Base-by-base conservation (phyloP, 73 alveolate species). In the Paramecium primaurelia region DNA sequence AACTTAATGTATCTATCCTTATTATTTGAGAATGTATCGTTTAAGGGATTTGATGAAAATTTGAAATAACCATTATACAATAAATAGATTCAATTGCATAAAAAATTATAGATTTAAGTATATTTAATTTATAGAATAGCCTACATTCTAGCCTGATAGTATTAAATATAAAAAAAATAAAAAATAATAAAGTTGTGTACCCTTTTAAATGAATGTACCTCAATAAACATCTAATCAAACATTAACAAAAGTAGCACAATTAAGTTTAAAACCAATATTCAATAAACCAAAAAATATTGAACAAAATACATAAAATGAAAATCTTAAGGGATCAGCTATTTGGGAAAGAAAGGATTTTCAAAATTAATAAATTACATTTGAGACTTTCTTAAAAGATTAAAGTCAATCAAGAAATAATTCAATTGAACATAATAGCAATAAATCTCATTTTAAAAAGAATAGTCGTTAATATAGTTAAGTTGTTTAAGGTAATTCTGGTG, bases 271-370 rank as follows among this genome's bases (percentile, higher is more conserved):
- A 77, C 89, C 89, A 0, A 40, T 37, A 11, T 73, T 73, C 42
- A 73, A 5, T 6, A 77, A 38, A 77, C 40, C 38, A 8, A 77
- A 77, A 4, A 22, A 9, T 5, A n/a, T 28, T 4, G 69, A 40
- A 34, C 8, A 58, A 20, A 47, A 9, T 47, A 47, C 11, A 10
- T 16, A 47, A 42, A 22, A 26, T 22, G 47, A 34, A 14, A 40
- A 77, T 77, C 69, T 77, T 3, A 34, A 40, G 45, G 89, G 89
- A 38, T 73, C 88, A 37, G 88, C 89, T 8, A 59, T 77, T 22
- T 40, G 89, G 89, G 60, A 77, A 10, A 77, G 71, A 77, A 37
- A 37, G 36, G 89, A 77, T 69, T 40, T 22, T 7, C 16, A 77
- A 37, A 77, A 77, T 1, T 22, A 77, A 77, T 40, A 69, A 69